A percentile compares a stretch with the other conserved stretches of the same genome.
Evolutionary conservation across 202 grass and related monocot genomes (phyloP).

Genomic region (Brachypodium distachyon): DNA sequence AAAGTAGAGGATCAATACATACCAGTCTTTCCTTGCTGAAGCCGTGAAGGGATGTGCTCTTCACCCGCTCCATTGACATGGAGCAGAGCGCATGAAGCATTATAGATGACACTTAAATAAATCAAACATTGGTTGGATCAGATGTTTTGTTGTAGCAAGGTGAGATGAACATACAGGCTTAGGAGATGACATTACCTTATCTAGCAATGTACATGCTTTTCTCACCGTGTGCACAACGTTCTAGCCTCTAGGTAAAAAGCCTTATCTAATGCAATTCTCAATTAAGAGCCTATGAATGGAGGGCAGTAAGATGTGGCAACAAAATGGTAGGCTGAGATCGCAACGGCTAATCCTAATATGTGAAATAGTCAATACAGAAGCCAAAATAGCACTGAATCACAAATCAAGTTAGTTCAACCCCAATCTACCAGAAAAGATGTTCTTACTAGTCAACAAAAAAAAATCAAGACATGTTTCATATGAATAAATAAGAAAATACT

Average conservation of each 20-base stretch:
- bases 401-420: not conserved
- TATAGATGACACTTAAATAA: not conserved
- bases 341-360: not conserved
- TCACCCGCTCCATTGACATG: not conserved
- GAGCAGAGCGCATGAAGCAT: not conserved
- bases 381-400: not conserved
- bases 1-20: not conserved
- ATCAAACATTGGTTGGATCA: not conserved
- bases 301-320: not conserved
- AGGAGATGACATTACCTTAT: not conserved
- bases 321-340: not conserved
- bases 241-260: not conserved
- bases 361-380: not conserved
- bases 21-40: not conserved
- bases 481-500: not conserved
- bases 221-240: no score
- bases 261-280: not conserved
- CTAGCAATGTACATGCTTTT: not conserved
- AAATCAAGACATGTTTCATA: not conserved
- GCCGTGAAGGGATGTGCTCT: not conserved
- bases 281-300: not conserved
- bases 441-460: not conserved
- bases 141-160: not conserved
- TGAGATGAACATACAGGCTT: no score
- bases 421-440: not conserved